phyloP scores from a whole-genome alignment of 2,329 filamentous ascomycete genomes.

The Erysiphe neolycopersici region DNA sequence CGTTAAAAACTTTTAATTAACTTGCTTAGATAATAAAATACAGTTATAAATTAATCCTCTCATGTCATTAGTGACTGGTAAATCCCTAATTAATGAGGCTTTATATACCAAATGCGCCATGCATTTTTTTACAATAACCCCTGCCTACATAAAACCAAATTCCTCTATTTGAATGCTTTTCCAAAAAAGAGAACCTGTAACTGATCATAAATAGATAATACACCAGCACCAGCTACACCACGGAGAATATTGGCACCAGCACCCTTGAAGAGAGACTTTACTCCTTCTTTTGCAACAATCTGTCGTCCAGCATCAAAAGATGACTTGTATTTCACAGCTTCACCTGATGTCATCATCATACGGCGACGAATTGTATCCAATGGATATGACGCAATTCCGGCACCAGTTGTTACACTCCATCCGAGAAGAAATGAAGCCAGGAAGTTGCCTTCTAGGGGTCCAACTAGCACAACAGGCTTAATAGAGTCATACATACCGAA shows the following conservation, averaged over 20 bases:
- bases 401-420: slow-evolving; percentile 98
- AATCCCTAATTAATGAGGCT: too few species aligned
- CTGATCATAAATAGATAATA: slow-evolving; percentile 99
- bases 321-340: slow-evolving; percentile 99
- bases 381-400: slow-evolving; percentile 99
- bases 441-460: slow-evolving; percentile 91
- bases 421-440: slow-evolving; percentile 95
- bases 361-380: slow-evolving; percentile 99
- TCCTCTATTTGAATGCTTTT: slow-evolving; percentile 73
- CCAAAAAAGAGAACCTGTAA: slow-evolving; percentile 98
- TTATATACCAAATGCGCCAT: not conserved
- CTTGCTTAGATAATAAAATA: too few species aligned
- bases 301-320: slow-evolving; percentile 86
- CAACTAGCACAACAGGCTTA: slow-evolving; percentile 93
- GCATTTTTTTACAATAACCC: not conserved
- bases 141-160: not conserved
- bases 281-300: slow-evolving; percentile 94
- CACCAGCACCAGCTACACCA: slow-evolving; percentile 99
- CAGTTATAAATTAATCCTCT: too few species aligned
- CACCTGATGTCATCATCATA: slow-evolving; percentile 98
- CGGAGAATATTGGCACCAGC: slow-evolving; percentile 99
- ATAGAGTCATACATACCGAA: slow-evolving; percentile 99
- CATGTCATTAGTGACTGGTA: too few species aligned
- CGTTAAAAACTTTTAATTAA: too few species aligned
- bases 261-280: slow-evolving; percentile 99